Evolutionary conservation across 306 rosid genomes (phyloP).

Genomic region (Notholithocarpus densiflorus): DNA sequence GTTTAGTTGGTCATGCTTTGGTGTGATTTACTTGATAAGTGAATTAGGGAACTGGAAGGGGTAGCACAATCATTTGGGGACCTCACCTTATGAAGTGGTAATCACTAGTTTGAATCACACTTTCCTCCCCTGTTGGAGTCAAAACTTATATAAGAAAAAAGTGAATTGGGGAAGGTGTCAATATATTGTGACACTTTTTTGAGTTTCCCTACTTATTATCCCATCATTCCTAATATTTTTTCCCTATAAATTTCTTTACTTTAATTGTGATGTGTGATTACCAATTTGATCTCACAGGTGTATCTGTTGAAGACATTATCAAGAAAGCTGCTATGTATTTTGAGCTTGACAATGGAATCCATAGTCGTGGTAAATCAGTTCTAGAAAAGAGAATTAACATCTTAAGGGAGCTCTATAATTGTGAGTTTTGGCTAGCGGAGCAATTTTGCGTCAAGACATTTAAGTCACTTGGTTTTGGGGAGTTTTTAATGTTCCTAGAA

Average conservation of each 20-base stretch:
- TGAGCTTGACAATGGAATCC: slow-evolving; percentile 41
- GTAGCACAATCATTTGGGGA: no score
- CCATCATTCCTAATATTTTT: neutral
- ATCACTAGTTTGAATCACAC: no score
- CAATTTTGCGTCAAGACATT: slow-evolving; percentile 65
- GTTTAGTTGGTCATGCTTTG: neutral
- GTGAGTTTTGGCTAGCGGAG: slow-evolving; percentile 72
- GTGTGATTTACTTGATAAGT: neutral
- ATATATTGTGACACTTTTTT: neutral
- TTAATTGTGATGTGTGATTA: slow-evolving; percentile 10
- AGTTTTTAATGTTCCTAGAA: slow-evolving; percentile 59
- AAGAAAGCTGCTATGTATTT: slow-evolving; percentile 48
- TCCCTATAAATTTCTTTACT: slow-evolving; percentile 13
- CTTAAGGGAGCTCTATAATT: slow-evolving; percentile 59
- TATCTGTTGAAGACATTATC: slow-evolving; percentile 60
- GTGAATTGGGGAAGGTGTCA: neutral
- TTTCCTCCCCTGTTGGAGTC: no score
- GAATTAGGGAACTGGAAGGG: neutral
- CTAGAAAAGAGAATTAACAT: slow-evolving; percentile 34
- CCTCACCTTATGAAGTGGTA: no score
- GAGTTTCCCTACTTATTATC: neutral
- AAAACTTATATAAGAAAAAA: no score
- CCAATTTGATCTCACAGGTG: slow-evolving; percentile 35
- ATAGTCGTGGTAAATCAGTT: slow-evolving; percentile 24
- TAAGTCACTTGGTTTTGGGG: slow-evolving; percentile 75